phyloP scores from a whole-genome alignment of 768 basidiomycete genomes.

The Russula compacta region DNA sequence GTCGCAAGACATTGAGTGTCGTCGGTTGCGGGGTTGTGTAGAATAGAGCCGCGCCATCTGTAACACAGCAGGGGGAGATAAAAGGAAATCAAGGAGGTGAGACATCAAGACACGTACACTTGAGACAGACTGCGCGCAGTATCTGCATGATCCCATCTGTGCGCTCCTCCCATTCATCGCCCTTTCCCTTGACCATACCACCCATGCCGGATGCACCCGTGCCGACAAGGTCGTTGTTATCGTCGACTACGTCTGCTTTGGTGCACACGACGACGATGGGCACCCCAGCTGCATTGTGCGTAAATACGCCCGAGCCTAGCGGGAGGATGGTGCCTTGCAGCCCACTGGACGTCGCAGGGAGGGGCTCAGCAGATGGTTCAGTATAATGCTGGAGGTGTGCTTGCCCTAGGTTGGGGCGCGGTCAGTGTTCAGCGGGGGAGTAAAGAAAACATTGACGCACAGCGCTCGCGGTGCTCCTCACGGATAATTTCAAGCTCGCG shows the following conservation, averaged over 20 bases:
- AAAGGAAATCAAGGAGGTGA: background rate
- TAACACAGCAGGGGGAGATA: background rate
- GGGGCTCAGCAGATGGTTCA: slow-evolving; percentile 63
- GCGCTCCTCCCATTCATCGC: slow-evolving; percentile 89
- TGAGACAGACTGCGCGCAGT: slow-evolving; percentile 84
- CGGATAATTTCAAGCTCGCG: slow-evolving; percentile 65
- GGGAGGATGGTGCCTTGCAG: slow-evolving; percentile 68
- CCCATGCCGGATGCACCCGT: slow-evolving; percentile 75
- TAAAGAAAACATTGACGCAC: slow-evolving; percentile 38
- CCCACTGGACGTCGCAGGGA: slow-evolving; percentile 49
- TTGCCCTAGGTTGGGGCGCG: slow-evolving; percentile 50
- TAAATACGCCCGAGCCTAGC: slow-evolving; percentile 75
- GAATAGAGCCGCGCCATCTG: slow-evolving; percentile 88
- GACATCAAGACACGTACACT: slow-evolving; percentile 50
- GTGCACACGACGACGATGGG: slow-evolving; percentile 87
- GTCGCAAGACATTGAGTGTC: slow-evolving; percentile 66
- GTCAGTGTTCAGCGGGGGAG: background rate
- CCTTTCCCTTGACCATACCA: slow-evolving; percentile 86
- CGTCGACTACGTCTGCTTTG: slow-evolving; percentile 90
- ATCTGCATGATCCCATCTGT: slow-evolving; percentile 94
- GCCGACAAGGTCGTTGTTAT: slow-evolving; percentile 58
- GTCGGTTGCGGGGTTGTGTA: slow-evolving; percentile 79
- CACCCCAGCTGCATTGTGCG: slow-evolving; percentile 77
- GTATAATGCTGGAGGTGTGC: slow-evolving; percentile 83
- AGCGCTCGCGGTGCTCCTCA: slow-evolving; percentile 75